Percentiles rank a stretch among this genome's conserved stretches.
These are phyloP conservation scores for Mycosphaerella sp. DNA, from an alignment of 2,329 filamentous ascomycete genomes.

Conservation along the genomic window DNA sequence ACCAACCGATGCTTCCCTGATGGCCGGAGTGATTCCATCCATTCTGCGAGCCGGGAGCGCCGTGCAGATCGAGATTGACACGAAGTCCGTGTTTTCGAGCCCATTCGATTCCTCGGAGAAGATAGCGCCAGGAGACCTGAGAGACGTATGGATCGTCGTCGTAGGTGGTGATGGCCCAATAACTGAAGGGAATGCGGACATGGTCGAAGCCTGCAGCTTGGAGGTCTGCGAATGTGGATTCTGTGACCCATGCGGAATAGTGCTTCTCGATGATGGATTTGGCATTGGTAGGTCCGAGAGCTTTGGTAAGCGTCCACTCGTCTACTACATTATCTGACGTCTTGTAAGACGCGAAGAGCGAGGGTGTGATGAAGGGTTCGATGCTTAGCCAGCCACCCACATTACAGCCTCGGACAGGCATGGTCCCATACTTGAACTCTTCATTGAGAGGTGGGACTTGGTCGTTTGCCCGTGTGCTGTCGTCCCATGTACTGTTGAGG, in stretches of 20 bases:
- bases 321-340: slow-evolving; percentile 65
- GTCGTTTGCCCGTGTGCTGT: slow-evolving; percentile 69
- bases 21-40: slow-evolving; percentile 96
- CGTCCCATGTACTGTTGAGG: slow-evolving; percentile 77
- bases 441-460: slow-evolving; percentile 73
- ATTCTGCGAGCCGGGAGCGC: slow-evolving; percentile 87
- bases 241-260: slow-evolving; percentile 82
- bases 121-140: slow-evolving; percentile 84
- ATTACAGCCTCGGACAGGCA: slow-evolving; percentile 83
- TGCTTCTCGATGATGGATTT: slow-evolving; percentile 73
- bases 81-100: slow-evolving; percentile 85
- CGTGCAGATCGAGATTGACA: slow-evolving; percentile 89
- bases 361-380: slow-evolving; percentile 93
- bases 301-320: slow-evolving; percentile 71
- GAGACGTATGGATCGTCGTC: slow-evolving; percentile 81
- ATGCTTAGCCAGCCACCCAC: slow-evolving; percentile 89
- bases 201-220: slow-evolving; percentile 85
- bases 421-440: slow-evolving; percentile 69
- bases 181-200: slow-evolving; percentile 90
- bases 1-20: slow-evolving; percentile 74
- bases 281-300: slow-evolving; percentile 61
- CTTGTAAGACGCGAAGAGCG: slow-evolving; percentile 68
- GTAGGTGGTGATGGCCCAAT: slow-evolving; percentile 88
- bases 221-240: slow-evolving; percentile 78
- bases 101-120: slow-evolving; percentile 89